phyloP scores from a whole-genome alignment of 306 rosid genomes.

The Boehmeria nivea region DNA sequence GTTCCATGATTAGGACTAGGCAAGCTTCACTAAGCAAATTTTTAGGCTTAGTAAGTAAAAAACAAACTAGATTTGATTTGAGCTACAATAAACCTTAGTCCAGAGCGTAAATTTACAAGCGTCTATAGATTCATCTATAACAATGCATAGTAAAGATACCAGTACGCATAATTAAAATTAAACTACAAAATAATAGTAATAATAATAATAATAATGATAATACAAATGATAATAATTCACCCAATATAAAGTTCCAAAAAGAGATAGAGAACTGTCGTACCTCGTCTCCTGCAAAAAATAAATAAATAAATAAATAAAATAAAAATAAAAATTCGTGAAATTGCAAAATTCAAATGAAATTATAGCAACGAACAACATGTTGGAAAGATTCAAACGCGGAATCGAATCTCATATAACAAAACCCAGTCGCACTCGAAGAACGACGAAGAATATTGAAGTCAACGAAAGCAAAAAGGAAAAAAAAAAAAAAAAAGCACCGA shows the following conservation, averaged over 20 bases:
- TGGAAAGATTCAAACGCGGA: too few species aligned
- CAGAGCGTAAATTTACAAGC: neutral
- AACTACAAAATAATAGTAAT: too few species aligned
- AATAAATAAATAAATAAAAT: neutral
- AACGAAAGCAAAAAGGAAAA: conserved; percentile 13
- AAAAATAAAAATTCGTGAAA: too few species aligned
- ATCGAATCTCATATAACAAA: too few species aligned
- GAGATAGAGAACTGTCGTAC: conserved; percentile 40
- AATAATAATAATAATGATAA: neutral
- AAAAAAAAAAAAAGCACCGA: too few species aligned
- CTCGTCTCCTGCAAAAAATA: conserved; percentile 94
- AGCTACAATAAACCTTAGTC: neutral
- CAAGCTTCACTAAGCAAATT: too few species aligned
- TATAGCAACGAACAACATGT: too few species aligned
- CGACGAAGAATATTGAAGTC: neutral
- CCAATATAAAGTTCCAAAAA: conserved; percentile 3
- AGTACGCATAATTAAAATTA: neutral
- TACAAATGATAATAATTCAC: conserved; percentile 1
- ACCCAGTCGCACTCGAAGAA: too few species aligned
- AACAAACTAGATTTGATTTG: neutral
- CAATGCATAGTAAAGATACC: neutral
- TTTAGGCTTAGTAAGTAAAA: too few species aligned
- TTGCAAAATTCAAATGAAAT: too few species aligned
- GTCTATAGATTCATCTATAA: neutral
- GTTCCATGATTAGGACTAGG: too few species aligned